phyloP scores from a whole-genome alignment of 345 rosid species.

The Kandelia obovata region DNA sequence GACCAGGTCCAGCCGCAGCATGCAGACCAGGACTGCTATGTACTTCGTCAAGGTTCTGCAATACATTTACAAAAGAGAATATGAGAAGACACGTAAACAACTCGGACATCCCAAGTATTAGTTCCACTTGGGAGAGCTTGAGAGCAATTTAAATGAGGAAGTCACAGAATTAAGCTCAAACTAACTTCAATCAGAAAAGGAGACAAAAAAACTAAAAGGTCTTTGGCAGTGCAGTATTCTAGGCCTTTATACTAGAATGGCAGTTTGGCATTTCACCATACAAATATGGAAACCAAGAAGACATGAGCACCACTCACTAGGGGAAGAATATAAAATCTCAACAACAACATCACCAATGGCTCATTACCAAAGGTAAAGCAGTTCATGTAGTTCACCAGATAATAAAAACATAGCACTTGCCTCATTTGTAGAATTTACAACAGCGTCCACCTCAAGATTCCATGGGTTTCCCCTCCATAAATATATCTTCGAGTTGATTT shows the following conservation, averaged over 20 bases:
- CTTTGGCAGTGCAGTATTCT: too few species aligned
- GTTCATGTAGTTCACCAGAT: background rate
- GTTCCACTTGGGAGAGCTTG: background rate
- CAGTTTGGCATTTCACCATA: background rate
- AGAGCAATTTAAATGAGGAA: background rate
- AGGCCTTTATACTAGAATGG: too few species aligned
- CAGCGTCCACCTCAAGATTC: constrained; percentile 98
- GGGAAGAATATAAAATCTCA: background rate
- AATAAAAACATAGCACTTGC: constrained; percentile 36
- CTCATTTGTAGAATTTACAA: constrained; percentile 97
- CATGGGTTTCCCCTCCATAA: constrained; percentile 98
- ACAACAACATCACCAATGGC: constrained; percentile 62
- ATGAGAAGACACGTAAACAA: constrained; percentile 11
- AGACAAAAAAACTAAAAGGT: too few species aligned
- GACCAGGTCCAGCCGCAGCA: constrained; percentile 95
- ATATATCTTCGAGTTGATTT: constrained; percentile 75
- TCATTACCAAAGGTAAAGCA: background rate
- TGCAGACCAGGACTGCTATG: constrained; percentile 95
- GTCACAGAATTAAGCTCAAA: background rate
- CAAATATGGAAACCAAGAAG: background rate
- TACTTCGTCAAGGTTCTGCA: constrained; percentile 82
- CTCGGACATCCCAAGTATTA: background rate
- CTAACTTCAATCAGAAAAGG: background rate
- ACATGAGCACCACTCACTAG: background rate
- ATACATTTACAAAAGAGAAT: constrained; percentile 9